A percentile compares a stretch with the other conserved stretches of the same genome.
Conservation (phyloP, 2,329 filamentous ascomycete species). For the Monilinia polystroma region DNA sequence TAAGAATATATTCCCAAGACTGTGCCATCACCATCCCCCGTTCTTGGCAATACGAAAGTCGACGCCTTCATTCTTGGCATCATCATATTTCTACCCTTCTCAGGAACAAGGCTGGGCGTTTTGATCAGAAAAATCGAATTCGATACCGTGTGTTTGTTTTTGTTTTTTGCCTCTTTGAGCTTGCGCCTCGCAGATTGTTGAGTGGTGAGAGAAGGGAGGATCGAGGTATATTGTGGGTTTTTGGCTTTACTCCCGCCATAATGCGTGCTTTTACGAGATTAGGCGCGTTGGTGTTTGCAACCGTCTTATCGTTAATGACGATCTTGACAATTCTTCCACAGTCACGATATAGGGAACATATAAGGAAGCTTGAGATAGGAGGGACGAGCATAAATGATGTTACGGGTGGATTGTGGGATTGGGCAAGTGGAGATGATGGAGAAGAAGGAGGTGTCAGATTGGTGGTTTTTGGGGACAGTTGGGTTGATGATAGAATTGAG, state of each 20-base stretch:
- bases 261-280: constrained; percentile 30
- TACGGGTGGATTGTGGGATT: constrained; percentile 29
- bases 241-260: background rate
- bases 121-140: background rate
- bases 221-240: background rate
- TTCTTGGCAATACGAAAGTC: background rate
- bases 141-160: background rate
- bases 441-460: constrained; percentile 29
- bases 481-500: constrained; percentile 35
- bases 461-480: constrained; percentile 40
- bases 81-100: background rate
- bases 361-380: constrained; percentile 32
- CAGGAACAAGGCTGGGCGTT: constrained; percentile 18
- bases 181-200: too few species aligned
- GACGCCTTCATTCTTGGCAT: constrained; percentile 7
- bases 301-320: constrained; percentile 31
- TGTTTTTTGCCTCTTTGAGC: too few species aligned
- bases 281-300: constrained; percentile 29
- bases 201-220: background rate
- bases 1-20: too few species aligned
- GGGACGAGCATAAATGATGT: constrained; percentile 28
- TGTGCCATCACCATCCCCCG: background rate
- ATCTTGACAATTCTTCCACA: constrained; percentile 31
- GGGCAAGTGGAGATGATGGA: constrained; percentile 26
- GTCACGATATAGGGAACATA: constrained; percentile 25